Percentiles rank a stretch among this genome's conserved stretches.
phyloP scores from a whole-genome alignment of 2,329 filamentous ascomycete genomes.

The Aspergillus fructus region DNA sequence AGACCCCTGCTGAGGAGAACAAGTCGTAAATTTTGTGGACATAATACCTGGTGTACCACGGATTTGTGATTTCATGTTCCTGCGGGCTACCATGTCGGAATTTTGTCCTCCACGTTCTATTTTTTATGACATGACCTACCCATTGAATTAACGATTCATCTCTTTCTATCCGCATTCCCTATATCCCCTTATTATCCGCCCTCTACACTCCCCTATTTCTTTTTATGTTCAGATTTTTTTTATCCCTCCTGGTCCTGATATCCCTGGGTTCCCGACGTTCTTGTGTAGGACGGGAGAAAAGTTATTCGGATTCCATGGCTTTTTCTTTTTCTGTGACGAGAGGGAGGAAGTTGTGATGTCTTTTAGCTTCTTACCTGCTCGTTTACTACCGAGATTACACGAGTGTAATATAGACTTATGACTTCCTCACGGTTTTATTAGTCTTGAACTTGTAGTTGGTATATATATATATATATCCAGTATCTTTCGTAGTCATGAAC shows the following conservation, averaged over 20 bases:
- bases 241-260: conserved; percentile 39
- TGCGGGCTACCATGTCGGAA: conserved; percentile 26
- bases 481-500: no score
- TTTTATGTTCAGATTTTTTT: conserved; percentile 25
- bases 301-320: conserved; percentile 24
- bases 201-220: conserved; percentile 21
- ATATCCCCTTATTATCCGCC: conserved; percentile 15
- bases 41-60: not conserved
- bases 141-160: conserved; percentile 26
- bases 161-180: conserved; percentile 17
- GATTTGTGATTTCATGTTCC: conserved; percentile 9
- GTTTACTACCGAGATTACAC: conserved; percentile 22
- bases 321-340: conserved; percentile 20
- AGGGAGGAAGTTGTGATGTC: conserved; percentile 27
- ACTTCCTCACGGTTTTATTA: conserved; percentile 24
- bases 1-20: conserved; percentile 36
- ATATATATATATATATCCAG: not conserved
- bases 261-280: conserved; percentile 43
- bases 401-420: conserved; percentile 33
- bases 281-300: conserved; percentile 29
- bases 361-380: conserved; percentile 24
- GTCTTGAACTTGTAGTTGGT: not conserved
- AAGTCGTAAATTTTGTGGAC: conserved; percentile 34
- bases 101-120: conserved; percentile 30
- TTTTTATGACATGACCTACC: conserved; percentile 36